Base-by-base conservation (phyloP, 257 asterid genomes). In the Jaltomata sinuosa region DNA sequence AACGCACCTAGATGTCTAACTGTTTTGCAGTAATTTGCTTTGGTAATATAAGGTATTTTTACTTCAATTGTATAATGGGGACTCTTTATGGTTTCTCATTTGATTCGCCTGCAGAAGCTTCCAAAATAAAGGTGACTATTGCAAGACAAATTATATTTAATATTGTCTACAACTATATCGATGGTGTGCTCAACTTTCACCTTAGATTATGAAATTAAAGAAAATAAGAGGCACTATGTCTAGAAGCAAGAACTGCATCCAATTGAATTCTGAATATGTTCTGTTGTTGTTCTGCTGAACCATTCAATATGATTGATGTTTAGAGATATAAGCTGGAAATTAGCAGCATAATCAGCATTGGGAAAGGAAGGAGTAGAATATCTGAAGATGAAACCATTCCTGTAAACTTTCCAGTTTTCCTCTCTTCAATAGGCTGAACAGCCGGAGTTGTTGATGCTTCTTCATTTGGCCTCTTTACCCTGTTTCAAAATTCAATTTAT, bases 391-490 rank as follows among this genome's bases (percentile, higher is more conserved):
- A 85, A 50, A 76, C 83, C 38, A 19, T 50, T 78, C 83, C 67
- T 38, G 53, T 71, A 45, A 27, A 81, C 84, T 87, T 88, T 59
- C 72, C 86, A 18, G 11, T 69, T 77, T 59, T 85, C 50, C 83
- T 86, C 84, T 76, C 91, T 86, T 85, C 89, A 10, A 69, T 87
- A 8, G 85, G 80, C 38, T 3, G 25, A 74, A 59, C 31, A 14
- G 91, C 57, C 22, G 91, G 90, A 83, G 76, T 83, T 79, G 87
- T 81, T 83, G 85, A 81, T 80, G 88, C 92, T 61, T 68, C 72
- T 61, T 80, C 72, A 81, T 84, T 80, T 32, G 86, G 76, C 83
- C 85, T 76, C 86, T 79, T 88, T 81, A 81, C 88, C 90, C 94
- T 90, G 94, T 85, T 82, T 42, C 81, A n/a, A 79, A 83, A 86